These are phyloP conservation scores for Xerocomus nothofagi DNA, from an alignment of 1,284 basidiomycete genomes.

Conservation along the genomic window DNA sequence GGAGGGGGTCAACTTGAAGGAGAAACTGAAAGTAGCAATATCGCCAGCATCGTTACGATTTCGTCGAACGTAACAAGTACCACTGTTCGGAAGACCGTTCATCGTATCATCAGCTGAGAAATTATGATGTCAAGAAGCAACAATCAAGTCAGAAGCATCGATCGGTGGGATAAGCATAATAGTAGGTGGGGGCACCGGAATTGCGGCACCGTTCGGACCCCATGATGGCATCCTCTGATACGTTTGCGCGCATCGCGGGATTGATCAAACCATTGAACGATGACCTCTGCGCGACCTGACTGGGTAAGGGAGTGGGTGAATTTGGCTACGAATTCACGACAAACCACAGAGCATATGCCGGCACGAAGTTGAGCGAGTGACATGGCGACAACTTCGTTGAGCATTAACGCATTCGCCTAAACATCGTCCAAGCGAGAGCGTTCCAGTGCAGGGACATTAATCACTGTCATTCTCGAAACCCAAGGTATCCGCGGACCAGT, in stretches of 20 bases:
- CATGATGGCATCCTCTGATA: not conserved
- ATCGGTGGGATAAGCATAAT: not conserved
- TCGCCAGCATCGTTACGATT: not conserved
- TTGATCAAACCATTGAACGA: slow-evolving; percentile 3
- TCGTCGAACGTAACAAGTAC: slow-evolving; percentile 6
- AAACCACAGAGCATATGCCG: not conserved
- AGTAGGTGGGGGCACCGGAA: not conserved
- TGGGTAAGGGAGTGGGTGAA: not conserved
- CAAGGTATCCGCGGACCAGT: slow-evolving; percentile 19
- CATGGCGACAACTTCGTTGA: not conserved
- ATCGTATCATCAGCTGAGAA: not conserved
- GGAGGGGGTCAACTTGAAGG: not conserved
- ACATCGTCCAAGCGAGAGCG: slow-evolving; percentile 2
- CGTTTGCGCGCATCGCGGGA: slow-evolving; percentile 16
- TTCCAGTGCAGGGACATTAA: not conserved
- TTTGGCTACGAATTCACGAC: not conserved
- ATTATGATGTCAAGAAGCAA: slow-evolving; percentile 6
- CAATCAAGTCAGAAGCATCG: slow-evolving; percentile 18
- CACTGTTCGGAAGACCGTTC: not conserved
- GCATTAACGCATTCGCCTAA: not conserved
- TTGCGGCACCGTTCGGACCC: slow-evolving; percentile 19
- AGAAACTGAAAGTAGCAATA: slow-evolving; percentile 1
- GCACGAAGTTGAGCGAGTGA: not conserved
- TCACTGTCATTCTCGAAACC: not conserved
- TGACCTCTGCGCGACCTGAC: not conserved